Percentiles rank a stretch among this genome's conserved stretches.
Evolutionary conservation across 768 basidiomycete genomes (phyloP).

Genomic region (Lentinula raphanica): DNA sequence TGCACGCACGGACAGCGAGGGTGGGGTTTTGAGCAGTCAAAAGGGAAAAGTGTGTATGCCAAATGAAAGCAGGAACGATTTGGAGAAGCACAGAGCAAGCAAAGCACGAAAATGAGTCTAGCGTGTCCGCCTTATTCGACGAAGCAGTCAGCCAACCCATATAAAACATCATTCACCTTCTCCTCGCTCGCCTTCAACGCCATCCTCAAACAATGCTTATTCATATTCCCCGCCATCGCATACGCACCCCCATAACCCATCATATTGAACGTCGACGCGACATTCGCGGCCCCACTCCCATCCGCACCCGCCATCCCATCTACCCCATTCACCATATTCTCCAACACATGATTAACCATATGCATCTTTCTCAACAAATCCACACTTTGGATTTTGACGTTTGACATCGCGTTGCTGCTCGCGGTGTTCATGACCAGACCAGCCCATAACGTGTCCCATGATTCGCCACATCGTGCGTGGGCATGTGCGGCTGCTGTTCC

Average conservation of each 20-base stretch:
- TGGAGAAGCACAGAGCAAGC: background rate
- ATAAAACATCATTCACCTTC: constrained; percentile 36
- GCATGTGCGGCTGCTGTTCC: constrained; percentile 2
- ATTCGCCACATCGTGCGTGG: constrained; percentile 30
- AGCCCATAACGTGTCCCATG: constrained; percentile 40
- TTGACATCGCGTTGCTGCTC: constrained; percentile 1
- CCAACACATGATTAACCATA: constrained; percentile 43
- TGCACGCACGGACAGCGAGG: background rate
- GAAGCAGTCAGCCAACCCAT: constrained; percentile 7
- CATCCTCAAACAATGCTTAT: constrained; percentile 40
- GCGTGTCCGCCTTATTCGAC: background rate
- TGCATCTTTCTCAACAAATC: constrained; percentile 42
- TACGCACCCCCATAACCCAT: constrained; percentile 17
- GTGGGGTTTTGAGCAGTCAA: background rate
- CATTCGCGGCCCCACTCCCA: background rate
- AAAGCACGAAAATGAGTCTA: background rate
- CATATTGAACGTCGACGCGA: background rate
- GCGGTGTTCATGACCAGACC: constrained; percentile 9
- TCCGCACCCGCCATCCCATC: constrained; percentile 13
- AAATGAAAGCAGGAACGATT: background rate
- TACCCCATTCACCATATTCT: constrained; percentile 39
- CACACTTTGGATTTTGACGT: constrained; percentile 33
- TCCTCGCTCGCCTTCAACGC: constrained; percentile 36
- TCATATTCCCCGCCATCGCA: constrained; percentile 28
- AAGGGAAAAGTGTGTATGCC: background rate